These are phyloP conservation scores for Spirogloea muscicola DNA, from an alignment of 139 green algal species.

Conservation along the genomic window DNA sequence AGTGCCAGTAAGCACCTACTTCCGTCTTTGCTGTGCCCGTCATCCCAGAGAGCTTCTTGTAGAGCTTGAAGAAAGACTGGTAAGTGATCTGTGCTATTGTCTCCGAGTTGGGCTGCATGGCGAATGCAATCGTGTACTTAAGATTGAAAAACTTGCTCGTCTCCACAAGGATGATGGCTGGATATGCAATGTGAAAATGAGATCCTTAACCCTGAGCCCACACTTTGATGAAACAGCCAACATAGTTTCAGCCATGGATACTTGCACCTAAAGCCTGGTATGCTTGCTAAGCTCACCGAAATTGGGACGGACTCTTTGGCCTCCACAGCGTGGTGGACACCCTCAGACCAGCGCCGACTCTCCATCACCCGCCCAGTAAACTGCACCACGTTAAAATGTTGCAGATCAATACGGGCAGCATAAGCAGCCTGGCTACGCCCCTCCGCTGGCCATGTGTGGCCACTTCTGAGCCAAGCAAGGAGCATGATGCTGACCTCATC, in stretches of 20 bases:
- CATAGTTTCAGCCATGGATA: no score
- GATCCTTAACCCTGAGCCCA: background rate
- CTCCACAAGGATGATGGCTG: background rate
- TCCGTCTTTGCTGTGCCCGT: slow-evolving; percentile 53
- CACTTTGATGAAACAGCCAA: no score
- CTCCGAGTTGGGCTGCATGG: slow-evolving; percentile 37
- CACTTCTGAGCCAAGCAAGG: no score
- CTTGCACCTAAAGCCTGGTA: no score
- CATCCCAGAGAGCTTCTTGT: slow-evolving; percentile 68
- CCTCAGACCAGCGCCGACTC: slow-evolving; percentile 57
- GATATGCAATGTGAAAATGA: background rate
- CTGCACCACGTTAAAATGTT: slow-evolving; percentile 1
- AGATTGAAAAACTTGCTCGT: no score
- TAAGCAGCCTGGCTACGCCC: background rate
- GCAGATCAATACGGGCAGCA: background rate
- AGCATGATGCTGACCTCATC: slow-evolving; percentile 46
- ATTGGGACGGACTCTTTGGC: slow-evolving; percentile 69
- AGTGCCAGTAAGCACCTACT: no score
- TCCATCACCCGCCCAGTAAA: slow-evolving; percentile 38
- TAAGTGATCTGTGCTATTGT: slow-evolving; percentile 60
- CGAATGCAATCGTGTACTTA: no score
- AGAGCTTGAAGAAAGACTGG: slow-evolving; percentile 68
- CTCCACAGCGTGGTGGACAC: slow-evolving; percentile 74
- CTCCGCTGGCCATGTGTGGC: no score
- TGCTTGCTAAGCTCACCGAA: no score